These are phyloP conservation scores for Hippophae gyantsensis DNA, from an alignment of 306 rosid genomes.

Conservation along the genomic window DNA sequence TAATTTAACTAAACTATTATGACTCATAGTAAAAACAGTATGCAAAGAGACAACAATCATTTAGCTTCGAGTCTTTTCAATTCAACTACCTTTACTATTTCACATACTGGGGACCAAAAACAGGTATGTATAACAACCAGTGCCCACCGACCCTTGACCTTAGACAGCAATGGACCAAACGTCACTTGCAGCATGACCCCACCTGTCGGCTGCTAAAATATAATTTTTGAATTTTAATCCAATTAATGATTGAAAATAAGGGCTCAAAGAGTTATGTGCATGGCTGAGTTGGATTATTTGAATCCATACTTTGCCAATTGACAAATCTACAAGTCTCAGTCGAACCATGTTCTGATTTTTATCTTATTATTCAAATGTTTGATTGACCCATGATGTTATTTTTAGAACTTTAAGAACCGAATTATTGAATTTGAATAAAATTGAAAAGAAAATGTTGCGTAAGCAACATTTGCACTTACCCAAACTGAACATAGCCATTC, in stretches of 20 bases:
- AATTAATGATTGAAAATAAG: constrained; percentile 1
- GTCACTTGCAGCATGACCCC: constrained; percentile 28
- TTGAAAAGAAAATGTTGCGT: background rate
- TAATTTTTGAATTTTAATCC: constrained; percentile 20
- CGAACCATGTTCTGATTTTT: constrained; percentile 4
- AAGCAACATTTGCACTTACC: constrained; percentile 36
- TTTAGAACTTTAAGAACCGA: background rate
- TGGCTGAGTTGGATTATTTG: constrained; percentile 16
- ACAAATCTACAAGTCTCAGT: constrained; percentile 2
- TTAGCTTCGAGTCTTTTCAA: background rate
- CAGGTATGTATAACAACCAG: constrained; percentile 17
- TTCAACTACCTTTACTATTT: constrained; percentile 23
- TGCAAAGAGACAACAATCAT: too few relatives aligned
- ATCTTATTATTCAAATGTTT: too few relatives aligned
- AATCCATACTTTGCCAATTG: background rate
- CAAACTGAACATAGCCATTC: constrained; percentile 99
- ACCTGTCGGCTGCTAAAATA: constrained; percentile 66
- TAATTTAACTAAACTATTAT: too few relatives aligned
- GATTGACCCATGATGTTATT: background rate
- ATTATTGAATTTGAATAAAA: constrained; percentile 1
- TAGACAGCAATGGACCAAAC: constrained; percentile 18
- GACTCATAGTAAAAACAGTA: too few relatives aligned
- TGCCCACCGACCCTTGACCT: constrained; percentile 42
- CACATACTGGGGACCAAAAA: background rate
- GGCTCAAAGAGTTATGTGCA: constrained; percentile 15